These are phyloP conservation scores for Kappamyces sp. DNA, from an alignment of 192 early-diverging fungal genomes.

Conservation along the genomic window DNA sequence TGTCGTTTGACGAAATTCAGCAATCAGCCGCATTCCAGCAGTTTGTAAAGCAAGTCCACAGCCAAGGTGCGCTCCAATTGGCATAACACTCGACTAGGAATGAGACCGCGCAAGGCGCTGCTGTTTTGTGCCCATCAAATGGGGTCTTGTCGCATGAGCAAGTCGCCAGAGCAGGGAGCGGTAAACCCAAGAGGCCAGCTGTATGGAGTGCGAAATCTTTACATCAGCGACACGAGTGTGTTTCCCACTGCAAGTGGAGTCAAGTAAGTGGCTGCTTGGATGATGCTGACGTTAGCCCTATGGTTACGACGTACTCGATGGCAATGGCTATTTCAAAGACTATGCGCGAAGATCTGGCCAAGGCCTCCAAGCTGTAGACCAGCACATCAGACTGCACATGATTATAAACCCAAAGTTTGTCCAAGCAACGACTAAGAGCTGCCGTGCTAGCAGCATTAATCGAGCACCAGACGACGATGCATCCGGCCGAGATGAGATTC, in stretches of 20 bases:
- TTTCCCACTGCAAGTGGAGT: constrained; percentile 73
- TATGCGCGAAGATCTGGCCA: constrained; percentile 16
- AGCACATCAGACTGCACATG: no score
- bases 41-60: constrained; percentile 26
- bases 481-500: no score
- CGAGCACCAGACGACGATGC: no score
- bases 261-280: constrained; percentile 33
- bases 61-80: constrained; percentile 16
- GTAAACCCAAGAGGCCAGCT: constrained; percentile 64
- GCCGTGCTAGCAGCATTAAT: no score
- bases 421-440: no score
- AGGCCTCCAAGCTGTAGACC: no score
- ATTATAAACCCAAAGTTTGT: no score
- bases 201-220: constrained; percentile 68
- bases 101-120: constrained; percentile 21
- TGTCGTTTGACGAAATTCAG: neutral
- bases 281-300: constrained; percentile 16
- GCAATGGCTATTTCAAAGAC: constrained; percentile 18
- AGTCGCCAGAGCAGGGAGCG: constrained; percentile 44
- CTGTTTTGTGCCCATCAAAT: constrained; percentile 62
- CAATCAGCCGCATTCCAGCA: constrained; percentile 22
- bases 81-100: constrained; percentile 9
- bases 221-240: constrained; percentile 52
- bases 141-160: constrained; percentile 58
- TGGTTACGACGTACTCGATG: constrained; percentile 25